Evolutionary conservation across 495 filamentous ascomycete species (phyloP), one percentile per base, ranked within the genome.

Genomic region (Xylaria bambusicola): DNA sequence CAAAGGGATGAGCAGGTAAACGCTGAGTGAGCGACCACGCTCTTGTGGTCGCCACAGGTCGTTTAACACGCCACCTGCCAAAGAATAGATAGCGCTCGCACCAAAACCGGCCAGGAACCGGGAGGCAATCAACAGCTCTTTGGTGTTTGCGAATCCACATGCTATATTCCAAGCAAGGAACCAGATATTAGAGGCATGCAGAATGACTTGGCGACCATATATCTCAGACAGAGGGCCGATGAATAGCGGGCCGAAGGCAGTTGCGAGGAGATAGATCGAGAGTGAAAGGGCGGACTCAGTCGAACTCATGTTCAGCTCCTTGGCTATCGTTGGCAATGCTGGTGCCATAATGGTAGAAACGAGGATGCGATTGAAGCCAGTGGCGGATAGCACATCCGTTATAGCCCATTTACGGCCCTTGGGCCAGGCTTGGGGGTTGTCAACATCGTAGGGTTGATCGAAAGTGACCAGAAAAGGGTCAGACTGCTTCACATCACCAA

Each of bases 271-370:
- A 57, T 80, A 79, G 21, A 77, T 71, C 9, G 74, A 77, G 0
- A 80, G 71, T 4, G 67, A 56, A 13, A 77, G 60, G 17, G 62
- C 63, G 1, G 65, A 51, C 23, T 74, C 63, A 6, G 63, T 45
- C 9, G 58, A 41, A 52, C 67, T 71, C 6, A 89, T 84, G 33
- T 82, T 26, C 10, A 90, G 74, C 3, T 90, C 85, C 4, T 65
- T 62, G 35, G 77, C 66, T 27, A 89, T 77, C 8, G 76, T 65
- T 9, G 66, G 33, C 10, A 91, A 62, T 2, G 85, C 86, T 0
- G 88, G 88, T 0, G 88, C 82, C 21, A 90, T 79, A 81, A 90
- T 89, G 2, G 83, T 85, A 1, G 82, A 85, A 0, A 86, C 84
- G 21, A 86, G 86, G 54, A 90, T 85, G 58, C 87, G 82, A 1